These are phyloP conservation scores for Phytophthora sp. DNA, from an alignment of 352 stramenopile species.

Conservation along the genomic window DNA sequence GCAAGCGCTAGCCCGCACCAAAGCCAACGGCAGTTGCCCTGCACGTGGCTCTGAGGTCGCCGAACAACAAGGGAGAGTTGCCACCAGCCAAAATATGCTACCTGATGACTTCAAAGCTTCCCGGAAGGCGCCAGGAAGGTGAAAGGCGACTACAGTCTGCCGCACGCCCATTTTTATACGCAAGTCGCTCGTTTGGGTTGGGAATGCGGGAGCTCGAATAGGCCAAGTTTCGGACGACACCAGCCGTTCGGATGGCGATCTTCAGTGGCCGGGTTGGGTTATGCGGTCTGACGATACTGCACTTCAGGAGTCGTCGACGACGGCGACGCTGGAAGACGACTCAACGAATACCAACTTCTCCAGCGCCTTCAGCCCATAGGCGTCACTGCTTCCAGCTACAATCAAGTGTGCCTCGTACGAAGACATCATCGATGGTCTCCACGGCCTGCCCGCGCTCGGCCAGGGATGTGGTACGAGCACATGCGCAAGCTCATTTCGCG, in stretches of 20 bases:
- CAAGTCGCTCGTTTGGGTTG: not conserved
- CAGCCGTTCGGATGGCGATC: conserved; percentile 14
- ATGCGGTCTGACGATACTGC: not conserved
- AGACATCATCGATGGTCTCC: conserved; percentile 13
- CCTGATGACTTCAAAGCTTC: no score
- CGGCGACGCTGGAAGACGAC: conserved; percentile 7
- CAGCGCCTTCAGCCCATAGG: conserved; percentile 17
- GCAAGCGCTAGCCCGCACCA: no score
- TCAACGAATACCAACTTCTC: conserved; percentile 25
- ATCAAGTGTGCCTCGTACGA: conserved; percentile 15
- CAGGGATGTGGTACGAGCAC: conserved; percentile 20
- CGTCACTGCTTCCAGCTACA: not conserved
- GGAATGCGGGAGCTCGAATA: conserved; percentile 7
- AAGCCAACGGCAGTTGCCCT: no score
- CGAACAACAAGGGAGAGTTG: no score
- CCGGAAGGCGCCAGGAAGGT: no score
- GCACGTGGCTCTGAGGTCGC: no score
- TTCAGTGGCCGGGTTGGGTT: conserved; percentile 19
- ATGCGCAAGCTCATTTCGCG: conserved; percentile 12
- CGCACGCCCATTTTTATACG: conserved; percentile 13
- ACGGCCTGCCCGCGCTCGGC: conserved; percentile 1
- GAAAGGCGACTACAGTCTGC: no score
- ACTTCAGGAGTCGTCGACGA: conserved; percentile 17
- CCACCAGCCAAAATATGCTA: no score
- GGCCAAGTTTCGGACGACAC: not conserved